Conservation (phyloP, 225 moss, liverwort and hornwort species). For the Bryum argenteum region DNA sequence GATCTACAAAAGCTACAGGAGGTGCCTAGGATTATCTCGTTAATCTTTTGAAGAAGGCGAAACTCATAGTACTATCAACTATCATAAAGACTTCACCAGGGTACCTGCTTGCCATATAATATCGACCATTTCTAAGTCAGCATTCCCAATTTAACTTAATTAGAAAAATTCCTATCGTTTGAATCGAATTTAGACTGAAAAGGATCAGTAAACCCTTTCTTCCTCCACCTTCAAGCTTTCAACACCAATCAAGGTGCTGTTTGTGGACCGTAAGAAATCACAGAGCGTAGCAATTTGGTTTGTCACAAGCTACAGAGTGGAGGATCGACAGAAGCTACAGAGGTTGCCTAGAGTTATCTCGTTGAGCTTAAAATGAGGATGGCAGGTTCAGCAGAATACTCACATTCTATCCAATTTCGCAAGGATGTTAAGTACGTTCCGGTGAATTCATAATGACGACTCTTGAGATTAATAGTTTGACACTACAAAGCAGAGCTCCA, state of each 20-base stretch:
- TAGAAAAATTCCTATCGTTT: too few relatives aligned
- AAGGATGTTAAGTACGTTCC: not conserved
- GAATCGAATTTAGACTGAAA: too few relatives aligned
- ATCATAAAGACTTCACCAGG: too few relatives aligned
- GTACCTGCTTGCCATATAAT: too few relatives aligned
- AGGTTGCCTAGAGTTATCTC: not conserved
- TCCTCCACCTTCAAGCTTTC: not conserved
- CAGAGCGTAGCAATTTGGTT: too few relatives aligned
- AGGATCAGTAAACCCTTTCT: not conserved
- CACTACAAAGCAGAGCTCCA: slow-evolving; percentile 4
- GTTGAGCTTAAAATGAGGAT: not conserved
- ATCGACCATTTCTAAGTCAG: too few relatives aligned
- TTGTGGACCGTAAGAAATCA: not conserved
- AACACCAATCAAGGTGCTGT: not conserved
- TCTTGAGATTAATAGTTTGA: not conserved
- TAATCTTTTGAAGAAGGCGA: too few relatives aligned
- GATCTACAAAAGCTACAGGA: too few relatives aligned
- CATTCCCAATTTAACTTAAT: too few relatives aligned
- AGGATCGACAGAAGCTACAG: not conserved
- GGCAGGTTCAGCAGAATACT: not conserved
- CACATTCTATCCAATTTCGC: not conserved
- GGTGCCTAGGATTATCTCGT: too few relatives aligned
- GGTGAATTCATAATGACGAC: not conserved
- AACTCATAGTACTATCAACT: too few relatives aligned
- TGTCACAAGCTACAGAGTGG: not conserved